Base-by-base conservation (phyloP, 176 grass and related monocot species). In the Lolium perenne region DNA sequence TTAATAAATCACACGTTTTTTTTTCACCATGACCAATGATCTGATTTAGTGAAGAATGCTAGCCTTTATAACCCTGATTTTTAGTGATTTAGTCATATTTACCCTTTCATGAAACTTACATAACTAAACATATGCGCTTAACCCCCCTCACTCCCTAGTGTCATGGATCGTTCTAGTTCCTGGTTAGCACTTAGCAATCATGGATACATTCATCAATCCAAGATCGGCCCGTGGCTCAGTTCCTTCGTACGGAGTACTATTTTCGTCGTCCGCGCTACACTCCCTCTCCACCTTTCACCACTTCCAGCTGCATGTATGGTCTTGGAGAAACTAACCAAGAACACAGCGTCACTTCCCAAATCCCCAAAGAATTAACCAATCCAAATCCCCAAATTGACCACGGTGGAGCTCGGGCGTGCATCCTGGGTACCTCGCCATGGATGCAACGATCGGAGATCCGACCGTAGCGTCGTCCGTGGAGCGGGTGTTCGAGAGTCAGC, bases 401-500 rank as follows among this genome's bases (percentile, higher is more conserved):
- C 49, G 22, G 0, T 48, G 3, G 4, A 78, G 61, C 13, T 59
- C 2, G 8, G 55, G 32, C 38, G 13, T 26, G 22, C n/a, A n/a
- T 6, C 6, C 22, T 10, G 0, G 26, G 54, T 23, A 9, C n/a
- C 6, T 57, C 38, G 17, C 4, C 74, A 90, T 90, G 89, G 89
- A 90, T 41, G 82, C 84, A 1, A 82, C 69, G 9, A 88, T 88
- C 26, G 86, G 86, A 9, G 85, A 94, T n/a, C 45, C 58, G 12
- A 69, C 48, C 56, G 15, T 54, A 0, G 2, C 16, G 4, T 5
- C 29, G 1, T 94, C 93, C 5, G 88, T 94, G 47, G 93, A 95
- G 86, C 74, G 65, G 10, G 80, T 16, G 5, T 95, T 95, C 14
- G 91, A 92, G 71, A 71, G 32, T n/a, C 76, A 91, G 51, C 45